These are phyloP conservation scores for Botrytis byssoidea DNA, from an alignment of 2,329 filamentous ascomycete species.

Conservation along the genomic window DNA sequence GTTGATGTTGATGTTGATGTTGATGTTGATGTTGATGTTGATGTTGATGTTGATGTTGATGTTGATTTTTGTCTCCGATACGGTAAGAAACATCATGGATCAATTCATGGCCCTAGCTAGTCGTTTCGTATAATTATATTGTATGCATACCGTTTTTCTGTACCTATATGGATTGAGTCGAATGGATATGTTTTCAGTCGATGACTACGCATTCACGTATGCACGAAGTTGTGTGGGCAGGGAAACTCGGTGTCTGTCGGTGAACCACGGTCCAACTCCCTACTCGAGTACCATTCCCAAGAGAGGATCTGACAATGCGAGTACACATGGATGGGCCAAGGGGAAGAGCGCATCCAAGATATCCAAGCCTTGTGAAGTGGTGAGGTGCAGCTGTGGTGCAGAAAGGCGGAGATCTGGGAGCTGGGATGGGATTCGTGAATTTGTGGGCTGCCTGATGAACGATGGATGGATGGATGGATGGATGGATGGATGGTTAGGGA, in stretches of 20 bases:
- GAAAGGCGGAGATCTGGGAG: slow-evolving; percentile 21
- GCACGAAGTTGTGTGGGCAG: neutral
- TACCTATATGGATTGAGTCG: slow-evolving; percentile 4
- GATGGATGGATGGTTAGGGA: neutral
- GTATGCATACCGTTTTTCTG: slow-evolving; percentile 10
- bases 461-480: neutral
- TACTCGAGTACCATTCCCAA: neutral
- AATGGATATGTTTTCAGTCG: neutral
- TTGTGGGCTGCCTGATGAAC: slow-evolving; percentile 11
- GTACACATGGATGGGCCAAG: neutral
- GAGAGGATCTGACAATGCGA: neutral
- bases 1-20: too few relatives aligned
- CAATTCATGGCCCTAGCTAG: neutral
- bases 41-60: too few relatives aligned
- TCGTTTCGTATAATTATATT: neutral
- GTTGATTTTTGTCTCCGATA: too few relatives aligned
- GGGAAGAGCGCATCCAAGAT: neutral
- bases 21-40: too few relatives aligned
- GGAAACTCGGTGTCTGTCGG: slow-evolving; percentile 12
- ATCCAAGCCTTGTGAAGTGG: slow-evolving; percentile 9
- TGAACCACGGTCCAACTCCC: neutral
- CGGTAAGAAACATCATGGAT: neutral
- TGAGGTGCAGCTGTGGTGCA: slow-evolving; percentile 17
- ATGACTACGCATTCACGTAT: neutral
- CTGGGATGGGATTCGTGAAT: neutral